Evolutionary conservation across 2,329 filamentous ascomycete genomes (phyloP).

Genomic region (Metarhizium humberi): DNA sequence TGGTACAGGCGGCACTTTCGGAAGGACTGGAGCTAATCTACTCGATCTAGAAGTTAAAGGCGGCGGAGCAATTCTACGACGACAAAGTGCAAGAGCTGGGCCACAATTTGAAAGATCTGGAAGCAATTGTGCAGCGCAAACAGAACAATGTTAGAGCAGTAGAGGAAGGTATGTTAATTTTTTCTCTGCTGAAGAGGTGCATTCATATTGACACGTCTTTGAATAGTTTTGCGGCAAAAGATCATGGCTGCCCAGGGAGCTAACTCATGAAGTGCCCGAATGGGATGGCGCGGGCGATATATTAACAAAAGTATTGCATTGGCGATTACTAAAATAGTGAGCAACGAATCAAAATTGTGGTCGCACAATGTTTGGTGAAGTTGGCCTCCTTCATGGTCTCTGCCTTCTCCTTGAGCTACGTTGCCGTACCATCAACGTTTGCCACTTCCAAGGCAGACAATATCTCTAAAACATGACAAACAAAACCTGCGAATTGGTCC

Average conservation of each 20-base stretch:
- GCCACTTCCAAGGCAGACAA: conserved; percentile 13
- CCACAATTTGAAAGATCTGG: conserved; percentile 46
- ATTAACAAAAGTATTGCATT: neutral
- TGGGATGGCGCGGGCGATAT: neutral
- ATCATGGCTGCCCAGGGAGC: conserved; percentile 28
- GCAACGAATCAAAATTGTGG: neutral
- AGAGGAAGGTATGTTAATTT: conserved; percentile 61
- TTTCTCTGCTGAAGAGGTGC: neutral
- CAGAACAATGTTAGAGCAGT: conserved; percentile 76
- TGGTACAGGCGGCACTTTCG: neutral
- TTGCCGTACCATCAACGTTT: neutral
- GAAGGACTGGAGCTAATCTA: conserved; percentile 4
- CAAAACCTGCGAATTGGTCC: conserved; percentile 19
- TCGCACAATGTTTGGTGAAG: neutral
- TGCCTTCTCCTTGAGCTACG: neutral
- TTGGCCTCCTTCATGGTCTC: neutral
- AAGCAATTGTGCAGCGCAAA: conserved; percentile 56
- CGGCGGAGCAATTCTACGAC: conserved; percentile 48
- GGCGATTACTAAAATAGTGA: neutral
- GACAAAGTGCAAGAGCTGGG: conserved; percentile 43
- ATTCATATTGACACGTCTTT: neutral
- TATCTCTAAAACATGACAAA: conserved; percentile 20
- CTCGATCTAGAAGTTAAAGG: conserved; percentile 36
- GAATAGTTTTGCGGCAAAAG: conserved; percentile 29
- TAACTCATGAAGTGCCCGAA: conserved; percentile 6